These are phyloP conservation scores for Cryptosporidium sp. DNA, from an alignment of 169 alveolate species.

Conservation along the genomic window DNA sequence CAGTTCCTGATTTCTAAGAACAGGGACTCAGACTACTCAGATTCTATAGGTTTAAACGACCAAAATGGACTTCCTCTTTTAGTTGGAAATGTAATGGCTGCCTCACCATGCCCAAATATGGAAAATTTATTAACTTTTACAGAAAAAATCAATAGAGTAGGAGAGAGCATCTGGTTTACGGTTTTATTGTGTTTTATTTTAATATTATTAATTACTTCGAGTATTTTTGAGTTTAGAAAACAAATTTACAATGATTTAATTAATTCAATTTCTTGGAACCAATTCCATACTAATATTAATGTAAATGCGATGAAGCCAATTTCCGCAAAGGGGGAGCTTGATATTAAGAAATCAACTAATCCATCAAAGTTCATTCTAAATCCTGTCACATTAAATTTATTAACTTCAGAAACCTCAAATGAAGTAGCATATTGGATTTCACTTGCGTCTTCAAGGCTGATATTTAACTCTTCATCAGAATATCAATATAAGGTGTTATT, in stretches of 20 bases:
- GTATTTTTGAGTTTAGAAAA: constrained; percentile 17
- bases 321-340: background rate
- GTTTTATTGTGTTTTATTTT: constrained; percentile 8
- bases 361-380: constrained; percentile 5
- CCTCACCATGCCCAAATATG: constrained; percentile 56
- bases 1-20: constrained; percentile 2
- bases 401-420: constrained; percentile 12
- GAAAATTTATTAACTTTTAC: constrained; percentile 68
- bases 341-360: background rate
- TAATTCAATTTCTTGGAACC: constrained; percentile 40
- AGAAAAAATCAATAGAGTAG: constrained; percentile 37
- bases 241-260: background rate
- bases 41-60: constrained; percentile 40
- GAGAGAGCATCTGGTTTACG: constrained; percentile 68
- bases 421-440: constrained; percentile 64
- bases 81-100: constrained; percentile 67
- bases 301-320: constrained; percentile 45
- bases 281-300: constrained; percentile 24
- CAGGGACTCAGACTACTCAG: constrained; percentile 21
- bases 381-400: constrained; percentile 7
- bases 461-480: constrained; percentile 30
- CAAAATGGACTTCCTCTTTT: constrained; percentile 62
- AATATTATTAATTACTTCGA: constrained; percentile 7
- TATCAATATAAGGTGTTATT: constrained; percentile 15
- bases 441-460: background rate